phyloP scores from a whole-genome alignment of 2,329 filamentous ascomycete species.

The Bipolaris gigantea region DNA sequence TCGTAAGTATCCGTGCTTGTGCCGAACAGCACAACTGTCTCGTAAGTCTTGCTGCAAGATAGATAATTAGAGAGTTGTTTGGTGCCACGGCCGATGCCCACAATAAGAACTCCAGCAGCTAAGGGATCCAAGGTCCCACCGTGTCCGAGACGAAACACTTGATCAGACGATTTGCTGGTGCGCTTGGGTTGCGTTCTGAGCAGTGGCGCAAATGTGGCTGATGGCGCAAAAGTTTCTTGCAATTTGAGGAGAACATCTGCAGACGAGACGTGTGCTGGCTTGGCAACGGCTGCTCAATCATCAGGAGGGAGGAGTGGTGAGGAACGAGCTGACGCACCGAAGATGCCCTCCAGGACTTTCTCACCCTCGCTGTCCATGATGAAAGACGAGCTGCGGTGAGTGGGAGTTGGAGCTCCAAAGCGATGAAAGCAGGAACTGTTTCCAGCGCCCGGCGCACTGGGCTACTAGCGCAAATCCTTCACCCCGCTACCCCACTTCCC shows the following conservation, averaged over 20 bases:
- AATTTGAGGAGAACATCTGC: slow-evolving; percentile 29
- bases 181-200: slow-evolving; percentile 22
- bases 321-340: slow-evolving; percentile 16
- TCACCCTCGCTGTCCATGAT: slow-evolving; percentile 4
- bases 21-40: slow-evolving; percentile 34
- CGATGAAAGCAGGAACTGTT: slow-evolving; percentile 3
- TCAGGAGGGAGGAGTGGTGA: background rate
- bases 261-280: slow-evolving; percentile 29
- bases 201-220: slow-evolving; percentile 22
- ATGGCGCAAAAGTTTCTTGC: slow-evolving; percentile 24
- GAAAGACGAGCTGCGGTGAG: background rate
- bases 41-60: slow-evolving; percentile 34
- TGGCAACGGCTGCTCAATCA: slow-evolving; percentile 21
- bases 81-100: slow-evolving; percentile 37
- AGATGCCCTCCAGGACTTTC: slow-evolving; percentile 26
- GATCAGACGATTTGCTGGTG: slow-evolving; percentile 23
- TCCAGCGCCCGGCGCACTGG: background rate
- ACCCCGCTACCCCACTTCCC: background rate
- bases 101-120: slow-evolving; percentile 35
- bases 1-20: slow-evolving; percentile 38
- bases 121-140: slow-evolving; percentile 38
- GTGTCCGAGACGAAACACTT: slow-evolving; percentile 35
- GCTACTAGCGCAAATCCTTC: slow-evolving; percentile 1
- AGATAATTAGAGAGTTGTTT: slow-evolving; percentile 33
- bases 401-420: background rate